Base-by-base conservation (phyloP, 2,329 filamentous ascomycete genomes). In the Ophiocordyceps camponoti-rufipedis region DNA sequence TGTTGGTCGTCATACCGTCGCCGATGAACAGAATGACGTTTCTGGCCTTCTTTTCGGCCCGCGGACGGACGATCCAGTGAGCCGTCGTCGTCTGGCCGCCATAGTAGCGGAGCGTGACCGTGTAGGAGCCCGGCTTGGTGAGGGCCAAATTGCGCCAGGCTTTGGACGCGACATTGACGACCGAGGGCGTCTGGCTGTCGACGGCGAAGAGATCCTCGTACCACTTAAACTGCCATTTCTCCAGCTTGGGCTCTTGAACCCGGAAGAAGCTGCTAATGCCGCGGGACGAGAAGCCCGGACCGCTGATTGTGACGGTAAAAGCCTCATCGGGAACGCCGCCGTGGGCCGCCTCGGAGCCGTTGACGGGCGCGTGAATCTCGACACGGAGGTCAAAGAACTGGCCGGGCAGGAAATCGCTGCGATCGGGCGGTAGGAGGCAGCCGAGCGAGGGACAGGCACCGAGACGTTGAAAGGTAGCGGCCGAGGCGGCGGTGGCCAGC, bases 1-100 rank as follows among this genome's bases (percentile, higher is more conserved):
- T 83, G 63, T 84, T 84, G 41, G 81, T 85, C 31, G 75, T 80
- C 75, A 79, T 80, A 48, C 75, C 75, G 52, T 78, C 74, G 58
- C 85, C 85, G 51, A 93, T 85, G 64, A 91, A 93, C 50, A 91
- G 71, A 53, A 91, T 76, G 52, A 91, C 77, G 52, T 91, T 91
- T 74, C 88, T 91, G 38, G 84, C 80, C 66, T 77, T 84, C 59
- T 75, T 69, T 47, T 76, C 71, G 33, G 75, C 70, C 29, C 88
- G 63, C 43, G 84, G 77, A 33, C 84, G 78, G 39, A 93, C 85
- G 18, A 74, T 64, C 85, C 85, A 93, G 53, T 77, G 77, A 18
- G 85, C 85, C 45, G 71, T 74, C 5, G 85, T 91, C 49, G 69
- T 80, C 58, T 76, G 72, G 49, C 75, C 75, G 50, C 76, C 75